A percentile compares a stretch with the other conserved stretches of the same genome.
These are phyloP conservation scores for Coniella lustricola DNA, from an alignment of 2,329 filamentous ascomycete species.

Conservation along the genomic window DNA sequence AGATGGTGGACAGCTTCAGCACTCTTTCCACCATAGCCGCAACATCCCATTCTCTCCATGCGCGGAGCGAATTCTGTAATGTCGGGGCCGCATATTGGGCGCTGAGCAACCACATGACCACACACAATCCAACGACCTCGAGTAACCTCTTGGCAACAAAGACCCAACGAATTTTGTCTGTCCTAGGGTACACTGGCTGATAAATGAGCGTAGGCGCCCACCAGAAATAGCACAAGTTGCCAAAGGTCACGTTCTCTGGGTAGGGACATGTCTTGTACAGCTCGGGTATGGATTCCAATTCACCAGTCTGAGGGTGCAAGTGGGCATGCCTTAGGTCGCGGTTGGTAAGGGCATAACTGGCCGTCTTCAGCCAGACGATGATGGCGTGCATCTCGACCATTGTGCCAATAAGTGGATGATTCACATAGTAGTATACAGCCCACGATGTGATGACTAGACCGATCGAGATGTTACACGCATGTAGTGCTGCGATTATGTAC, in stretches of 20 bases:
- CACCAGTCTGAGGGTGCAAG: constrained; percentile 64
- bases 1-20: constrained; percentile 93
- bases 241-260: constrained; percentile 80
- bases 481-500: constrained; percentile 71
- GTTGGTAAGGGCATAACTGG: constrained; percentile 94
- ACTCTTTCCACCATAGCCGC: constrained; percentile 79
- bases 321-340: constrained; percentile 88
- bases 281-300: constrained; percentile 65
- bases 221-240: constrained; percentile 93
- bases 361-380: constrained; percentile 92
- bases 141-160: constrained; percentile 79
- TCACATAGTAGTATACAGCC: constrained; percentile 83
- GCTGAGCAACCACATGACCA: constrained; percentile 91
- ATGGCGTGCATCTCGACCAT: constrained; percentile 86
- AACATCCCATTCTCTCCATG: constrained; percentile 74
- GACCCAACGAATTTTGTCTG: constrained; percentile 70
- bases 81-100: constrained; percentile 92
- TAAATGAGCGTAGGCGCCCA: constrained; percentile 95
- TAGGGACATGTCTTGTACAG: constrained; percentile 82
- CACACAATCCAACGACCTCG: constrained; percentile 69
- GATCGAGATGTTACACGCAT: constrained; percentile 75
- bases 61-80: constrained; percentile 80
- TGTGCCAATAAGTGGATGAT: constrained; percentile 90
- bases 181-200: constrained; percentile 91
- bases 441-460: constrained; percentile 75